A percentile compares a stretch with the other conserved stretches of the same genome.
Conservation (phyloP, 345 rosid genomes). For the Eutrema heterophyllum region DNA sequence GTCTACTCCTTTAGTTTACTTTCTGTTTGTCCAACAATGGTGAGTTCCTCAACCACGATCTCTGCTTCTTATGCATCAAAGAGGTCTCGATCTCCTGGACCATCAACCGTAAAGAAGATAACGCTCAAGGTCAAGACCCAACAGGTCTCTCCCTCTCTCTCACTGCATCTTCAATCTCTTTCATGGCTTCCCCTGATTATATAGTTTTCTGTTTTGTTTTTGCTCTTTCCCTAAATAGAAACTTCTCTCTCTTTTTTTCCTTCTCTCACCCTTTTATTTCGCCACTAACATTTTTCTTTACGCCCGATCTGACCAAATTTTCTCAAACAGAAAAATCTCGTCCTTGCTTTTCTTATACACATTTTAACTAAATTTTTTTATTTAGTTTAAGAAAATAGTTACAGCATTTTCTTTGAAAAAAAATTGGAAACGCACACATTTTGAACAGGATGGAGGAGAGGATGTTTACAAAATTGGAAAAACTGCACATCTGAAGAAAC, state of each 20-base stretch:
- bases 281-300: neutral
- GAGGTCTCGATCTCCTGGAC: conserved; percentile 21
- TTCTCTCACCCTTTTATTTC: neutral
- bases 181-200: neutral
- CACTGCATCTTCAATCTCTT: neutral
- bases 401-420: neutral
- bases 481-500: conserved; percentile 40
- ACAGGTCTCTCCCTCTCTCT: conserved; percentile 18
- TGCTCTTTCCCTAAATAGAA: neutral
- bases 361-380: neutral
- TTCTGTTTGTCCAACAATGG: conserved; percentile 10
- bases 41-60: conserved; percentile 18
- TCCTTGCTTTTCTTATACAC: neutral
- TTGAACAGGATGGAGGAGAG: conserved; percentile 47
- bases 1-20: neutral
- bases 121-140: conserved; percentile 23
- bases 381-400: neutral
- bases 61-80: conserved; percentile 23
- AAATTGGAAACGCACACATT: no score
- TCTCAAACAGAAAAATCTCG: neutral
- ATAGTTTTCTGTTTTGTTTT: neutral
- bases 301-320: neutral
- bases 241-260: neutral
- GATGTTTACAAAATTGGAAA: conserved; percentile 41
- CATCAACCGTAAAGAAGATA: neutral